These are phyloP conservation scores for Heliocybe sulcata DNA, from an alignment of 1,284 basidiomycete species.

Conservation along the genomic window DNA sequence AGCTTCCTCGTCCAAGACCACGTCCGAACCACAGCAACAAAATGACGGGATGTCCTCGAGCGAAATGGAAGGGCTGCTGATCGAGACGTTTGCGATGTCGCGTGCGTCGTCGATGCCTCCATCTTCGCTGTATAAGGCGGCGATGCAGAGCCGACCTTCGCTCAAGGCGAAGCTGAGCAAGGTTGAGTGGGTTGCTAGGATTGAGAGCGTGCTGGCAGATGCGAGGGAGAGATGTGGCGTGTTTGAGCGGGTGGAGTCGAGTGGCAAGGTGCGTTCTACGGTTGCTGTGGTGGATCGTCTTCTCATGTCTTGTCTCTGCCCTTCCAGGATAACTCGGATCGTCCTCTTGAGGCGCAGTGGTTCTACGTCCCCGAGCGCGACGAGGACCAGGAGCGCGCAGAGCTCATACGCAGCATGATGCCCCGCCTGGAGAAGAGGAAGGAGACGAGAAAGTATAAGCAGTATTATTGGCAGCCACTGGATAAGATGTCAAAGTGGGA, in stretches of 20 bases:
- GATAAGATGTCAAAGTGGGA: conserved; percentile 60
- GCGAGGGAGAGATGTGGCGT: conserved; percentile 47
- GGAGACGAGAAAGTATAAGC: conserved; percentile 74
- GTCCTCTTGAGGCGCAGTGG: conserved; percentile 58
- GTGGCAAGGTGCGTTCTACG: conserved; percentile 37
- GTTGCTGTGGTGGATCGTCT: background rate
- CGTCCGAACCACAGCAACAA: background rate
- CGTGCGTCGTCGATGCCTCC: conserved; percentile 61
- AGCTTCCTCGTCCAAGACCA: background rate
- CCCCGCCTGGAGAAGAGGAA: conserved; percentile 62
- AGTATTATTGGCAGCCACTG: conserved; percentile 71
- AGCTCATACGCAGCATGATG: conserved; percentile 61
- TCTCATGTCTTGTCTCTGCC: conserved; percentile 1
- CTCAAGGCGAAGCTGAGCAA: conserved; percentile 32
- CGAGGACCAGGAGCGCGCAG: conserved; percentile 59
- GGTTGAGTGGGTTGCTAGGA: conserved; percentile 37
- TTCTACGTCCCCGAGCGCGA: conserved; percentile 71
- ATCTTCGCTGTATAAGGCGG: conserved; percentile 41
- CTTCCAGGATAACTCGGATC: conserved; percentile 41
- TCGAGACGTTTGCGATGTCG: conserved; percentile 66
- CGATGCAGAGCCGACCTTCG: conserved; percentile 46
- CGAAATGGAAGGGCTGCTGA: conserved; percentile 54
- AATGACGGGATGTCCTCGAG: conserved; percentile 7
- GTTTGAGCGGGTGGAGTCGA: conserved; percentile 65
- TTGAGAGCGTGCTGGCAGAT: conserved; percentile 41